Percentiles rank a stretch among this genome's conserved stretches.
These are phyloP conservation scores for Sapria himalayana DNA, from an alignment of 345 rosid species.

Conservation along the genomic window DNA sequence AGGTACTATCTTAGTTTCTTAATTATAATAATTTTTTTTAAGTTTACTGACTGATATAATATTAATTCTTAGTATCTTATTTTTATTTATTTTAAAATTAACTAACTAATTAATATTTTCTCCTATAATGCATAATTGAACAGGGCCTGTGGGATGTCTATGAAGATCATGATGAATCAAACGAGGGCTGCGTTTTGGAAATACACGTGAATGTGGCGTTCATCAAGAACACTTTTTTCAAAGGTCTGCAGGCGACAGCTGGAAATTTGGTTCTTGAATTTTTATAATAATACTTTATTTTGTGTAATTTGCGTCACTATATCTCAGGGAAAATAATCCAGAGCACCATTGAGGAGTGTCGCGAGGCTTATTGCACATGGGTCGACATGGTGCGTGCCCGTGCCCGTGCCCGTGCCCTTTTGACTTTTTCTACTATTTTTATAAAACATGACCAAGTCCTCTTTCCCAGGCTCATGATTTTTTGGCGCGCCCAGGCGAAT, in stretches of 20 bases:
- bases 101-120: no score
- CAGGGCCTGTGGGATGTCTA: slow-evolving; percentile 75
- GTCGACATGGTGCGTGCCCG: slow-evolving; percentile 31
- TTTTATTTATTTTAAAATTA: no score
- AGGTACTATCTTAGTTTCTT: no score
- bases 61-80: no score
- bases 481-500: no score
- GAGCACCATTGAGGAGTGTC: slow-evolving; percentile 74
- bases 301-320: no score
- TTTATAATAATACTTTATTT: slow-evolving; percentile 2
- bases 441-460: no score
- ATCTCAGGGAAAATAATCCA: slow-evolving; percentile 78
- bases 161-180: slow-evolving; percentile 26
- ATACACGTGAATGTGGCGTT: slow-evolving; percentile 65
- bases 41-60: no score
- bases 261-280: slow-evolving; percentile 1
- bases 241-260: slow-evolving; percentile 28
- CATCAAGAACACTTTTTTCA: slow-evolving; percentile 73
- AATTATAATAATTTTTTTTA: no score
- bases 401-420: not conserved
- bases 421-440: slow-evolving; percentile 3
- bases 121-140: no score
- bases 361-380: slow-evolving; percentile 63
- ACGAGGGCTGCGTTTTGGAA: slow-evolving; percentile 43
- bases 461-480: slow-evolving; percentile 59